phyloP scores from a whole-genome alignment of 192 early-diverging fungal genomes.

The Backusella sp. region DNA sequence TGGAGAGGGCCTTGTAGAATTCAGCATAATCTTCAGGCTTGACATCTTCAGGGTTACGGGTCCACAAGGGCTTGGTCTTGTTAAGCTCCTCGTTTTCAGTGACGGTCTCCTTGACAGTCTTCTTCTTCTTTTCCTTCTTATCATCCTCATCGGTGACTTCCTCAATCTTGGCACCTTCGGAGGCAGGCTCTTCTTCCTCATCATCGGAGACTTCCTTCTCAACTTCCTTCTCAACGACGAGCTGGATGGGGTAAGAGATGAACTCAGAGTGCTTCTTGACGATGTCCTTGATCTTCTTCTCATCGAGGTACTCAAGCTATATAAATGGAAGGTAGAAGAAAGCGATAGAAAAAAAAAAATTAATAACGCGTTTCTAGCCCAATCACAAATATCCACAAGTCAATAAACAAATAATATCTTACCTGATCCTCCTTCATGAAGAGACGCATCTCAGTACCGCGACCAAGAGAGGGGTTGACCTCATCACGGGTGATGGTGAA shows the following conservation, averaged over 20 bases:
- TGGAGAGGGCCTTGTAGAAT: conserved; percentile 98
- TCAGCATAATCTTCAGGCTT: conserved; percentile 93
- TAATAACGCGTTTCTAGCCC: not conserved
- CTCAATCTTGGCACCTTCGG: conserved; percentile 76
- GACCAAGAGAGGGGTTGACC: conserved; percentile 85
- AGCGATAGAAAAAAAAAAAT: not conserved
- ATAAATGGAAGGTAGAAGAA: not conserved
- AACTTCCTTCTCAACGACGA: conserved; percentile 94
- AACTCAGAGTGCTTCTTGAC: conserved; percentile 99
- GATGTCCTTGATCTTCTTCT: conserved; percentile 98
- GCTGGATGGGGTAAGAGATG: conserved; percentile 98
- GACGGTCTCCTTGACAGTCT: conserved; percentile 82
- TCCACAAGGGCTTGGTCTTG: conserved; percentile 99
- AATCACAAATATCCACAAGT: not conserved
- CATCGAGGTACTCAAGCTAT: conserved; percentile 91
- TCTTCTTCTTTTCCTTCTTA: conserved; percentile 71
- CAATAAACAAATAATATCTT: not conserved
- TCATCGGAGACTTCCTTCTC: conserved; percentile 98
- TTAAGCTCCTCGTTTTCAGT: conserved; percentile 94
- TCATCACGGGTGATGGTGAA: conserved; percentile 97
- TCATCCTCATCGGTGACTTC: conserved; percentile 80
- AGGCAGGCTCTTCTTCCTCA: conserved; percentile 76
- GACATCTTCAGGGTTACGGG: conserved; percentile 98
- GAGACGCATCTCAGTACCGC: conserved; percentile 94
- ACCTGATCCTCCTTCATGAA: conserved; percentile 97